Percentiles rank a stretch among this genome's conserved stretches.
Evolutionary conservation across 192 early-diverging fungal genomes (phyloP).

Genomic region (Coemansia brasiliensis): DNA sequence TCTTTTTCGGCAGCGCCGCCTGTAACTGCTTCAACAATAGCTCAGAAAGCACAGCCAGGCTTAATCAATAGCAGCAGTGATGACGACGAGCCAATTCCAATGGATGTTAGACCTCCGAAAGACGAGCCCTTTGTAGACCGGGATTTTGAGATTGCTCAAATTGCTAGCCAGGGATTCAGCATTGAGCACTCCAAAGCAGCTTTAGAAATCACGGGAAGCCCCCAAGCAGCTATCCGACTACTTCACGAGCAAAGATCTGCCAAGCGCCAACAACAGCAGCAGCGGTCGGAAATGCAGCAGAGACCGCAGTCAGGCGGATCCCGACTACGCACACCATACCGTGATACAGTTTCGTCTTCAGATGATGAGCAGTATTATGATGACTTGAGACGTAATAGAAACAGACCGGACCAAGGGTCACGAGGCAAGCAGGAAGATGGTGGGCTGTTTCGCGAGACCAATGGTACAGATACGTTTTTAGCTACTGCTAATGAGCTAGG

Average conservation of each 20-base stretch:
- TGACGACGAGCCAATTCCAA: slow-evolving; percentile 44
- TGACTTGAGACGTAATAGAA: slow-evolving; percentile 6
- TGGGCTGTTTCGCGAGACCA: not conserved
- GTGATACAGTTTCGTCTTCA: slow-evolving; percentile 15
- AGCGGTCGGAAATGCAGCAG: slow-evolving; percentile 5
- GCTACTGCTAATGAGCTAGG: slow-evolving; percentile 54
- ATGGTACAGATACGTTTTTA: slow-evolving; percentile 35
- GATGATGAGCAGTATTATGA: slow-evolving; percentile 29
- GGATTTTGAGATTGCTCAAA: slow-evolving; percentile 66
- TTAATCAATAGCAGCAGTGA: slow-evolving; percentile 16
- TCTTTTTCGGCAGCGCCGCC: not conserved
- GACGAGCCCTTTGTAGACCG: slow-evolving; percentile 25
- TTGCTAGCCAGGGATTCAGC: slow-evolving; percentile 82
- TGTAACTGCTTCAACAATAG: not conserved
- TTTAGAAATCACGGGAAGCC: slow-evolving; percentile 64
- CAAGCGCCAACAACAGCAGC: slow-evolving; percentile 3
- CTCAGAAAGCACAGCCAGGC: not conserved
- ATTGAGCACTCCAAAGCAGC: slow-evolving; percentile 64
- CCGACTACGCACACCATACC: slow-evolving; percentile 16
- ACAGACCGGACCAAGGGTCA: not conserved
- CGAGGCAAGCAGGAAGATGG: not conserved
- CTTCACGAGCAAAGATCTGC: slow-evolving; percentile 41
- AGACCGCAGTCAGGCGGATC: not conserved
- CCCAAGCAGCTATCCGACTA: slow-evolving; percentile 59
- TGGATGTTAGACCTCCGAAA: slow-evolving; percentile 16